Percentiles rank a stretch among this genome's conserved stretches.
Evolutionary conservation across 176 grass and related monocot genomes (phyloP).

Genomic region (Tuctoria greenei): DNA sequence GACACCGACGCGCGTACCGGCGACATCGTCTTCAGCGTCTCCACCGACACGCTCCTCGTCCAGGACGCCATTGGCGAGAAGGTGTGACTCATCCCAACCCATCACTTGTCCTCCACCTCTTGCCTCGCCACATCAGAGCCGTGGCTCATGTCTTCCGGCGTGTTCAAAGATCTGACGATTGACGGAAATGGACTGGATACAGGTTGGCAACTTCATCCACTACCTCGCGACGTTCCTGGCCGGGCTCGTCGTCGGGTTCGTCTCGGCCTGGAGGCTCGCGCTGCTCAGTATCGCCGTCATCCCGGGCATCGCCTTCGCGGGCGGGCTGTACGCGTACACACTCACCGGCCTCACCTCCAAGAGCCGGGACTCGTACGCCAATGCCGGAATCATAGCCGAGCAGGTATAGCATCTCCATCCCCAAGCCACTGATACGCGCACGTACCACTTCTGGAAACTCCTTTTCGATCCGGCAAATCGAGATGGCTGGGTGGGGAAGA

Average conservation of each 20-base stretch:
- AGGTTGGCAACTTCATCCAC: constrained; percentile 98
- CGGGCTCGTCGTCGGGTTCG: constrained; percentile 79
- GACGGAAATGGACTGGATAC: neutral
- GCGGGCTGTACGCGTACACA: constrained; percentile 78
- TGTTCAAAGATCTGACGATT: neutral
- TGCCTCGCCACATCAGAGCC: neutral
- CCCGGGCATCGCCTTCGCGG: constrained; percentile 83
- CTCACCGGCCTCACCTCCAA: constrained; percentile 79
- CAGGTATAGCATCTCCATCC: constrained; percentile 61
- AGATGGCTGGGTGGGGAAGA: constrained; percentile 19
- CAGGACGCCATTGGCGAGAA: constrained; percentile 99
- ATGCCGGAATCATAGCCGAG: constrained; percentile 84
- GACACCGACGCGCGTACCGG: constrained; percentile 90
- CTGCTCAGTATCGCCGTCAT: constrained; percentile 87
- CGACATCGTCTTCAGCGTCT: constrained; percentile 87
- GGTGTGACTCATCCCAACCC: constrained; percentile 39
- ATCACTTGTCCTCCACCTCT: neutral
- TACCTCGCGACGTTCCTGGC: constrained; percentile 91
- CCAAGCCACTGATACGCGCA: constrained; percentile 11
- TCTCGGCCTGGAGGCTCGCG: constrained; percentile 81
- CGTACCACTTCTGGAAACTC: constrained; percentile 30
- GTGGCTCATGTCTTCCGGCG: neutral
- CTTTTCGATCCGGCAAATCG: constrained; percentile 31
- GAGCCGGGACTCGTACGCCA: constrained; percentile 80
- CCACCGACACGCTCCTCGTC: constrained; percentile 85